Conservation (phyloP, 75 land plant genomes). For the Pinus taeda region DNA sequence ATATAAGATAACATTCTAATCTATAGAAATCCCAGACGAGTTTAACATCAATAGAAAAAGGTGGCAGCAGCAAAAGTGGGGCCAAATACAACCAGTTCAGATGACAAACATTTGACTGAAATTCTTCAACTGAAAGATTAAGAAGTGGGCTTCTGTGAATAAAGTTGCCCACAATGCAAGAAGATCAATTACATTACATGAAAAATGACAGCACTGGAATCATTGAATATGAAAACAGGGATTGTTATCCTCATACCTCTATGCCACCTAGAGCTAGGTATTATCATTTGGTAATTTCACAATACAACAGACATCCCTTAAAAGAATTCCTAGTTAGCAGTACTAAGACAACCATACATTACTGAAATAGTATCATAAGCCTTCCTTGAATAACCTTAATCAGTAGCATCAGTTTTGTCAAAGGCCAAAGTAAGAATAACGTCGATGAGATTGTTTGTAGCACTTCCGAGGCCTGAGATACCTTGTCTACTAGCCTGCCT, state of each 20-base stretch:
- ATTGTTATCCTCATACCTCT: not conserved
- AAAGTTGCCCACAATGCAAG: conserved; percentile 11
- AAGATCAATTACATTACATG: conserved; percentile 9
- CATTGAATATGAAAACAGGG: conserved; percentile 10
- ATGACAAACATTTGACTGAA: conserved; percentile 4
- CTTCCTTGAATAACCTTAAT: conserved; percentile 1
- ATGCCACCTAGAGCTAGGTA: not conserved
- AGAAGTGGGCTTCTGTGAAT: conserved; percentile 10
- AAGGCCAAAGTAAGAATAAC: conserved; percentile 48
- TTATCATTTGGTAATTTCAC: conserved; percentile 3
- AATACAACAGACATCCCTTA: conserved; percentile 7
- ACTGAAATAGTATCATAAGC: conserved; percentile 3
- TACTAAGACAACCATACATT: conserved; percentile 9
- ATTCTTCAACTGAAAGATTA: conserved; percentile 6
- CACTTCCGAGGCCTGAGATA: conserved; percentile 37
- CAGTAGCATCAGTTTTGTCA: conserved; percentile 10
- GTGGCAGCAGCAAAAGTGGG: not conserved
- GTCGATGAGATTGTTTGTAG: conserved; percentile 58
- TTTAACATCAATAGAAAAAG: conserved; percentile 3
- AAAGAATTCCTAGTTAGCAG: conserved; percentile 12
- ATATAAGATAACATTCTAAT: not conserved
- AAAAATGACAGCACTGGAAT: not conserved
- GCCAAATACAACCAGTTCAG: not conserved
- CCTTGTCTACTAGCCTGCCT: conserved; percentile 19
- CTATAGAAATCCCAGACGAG: not conserved